Conservation (phyloP, 176 grass and related monocot species). For the Zoysia pacifica region DNA sequence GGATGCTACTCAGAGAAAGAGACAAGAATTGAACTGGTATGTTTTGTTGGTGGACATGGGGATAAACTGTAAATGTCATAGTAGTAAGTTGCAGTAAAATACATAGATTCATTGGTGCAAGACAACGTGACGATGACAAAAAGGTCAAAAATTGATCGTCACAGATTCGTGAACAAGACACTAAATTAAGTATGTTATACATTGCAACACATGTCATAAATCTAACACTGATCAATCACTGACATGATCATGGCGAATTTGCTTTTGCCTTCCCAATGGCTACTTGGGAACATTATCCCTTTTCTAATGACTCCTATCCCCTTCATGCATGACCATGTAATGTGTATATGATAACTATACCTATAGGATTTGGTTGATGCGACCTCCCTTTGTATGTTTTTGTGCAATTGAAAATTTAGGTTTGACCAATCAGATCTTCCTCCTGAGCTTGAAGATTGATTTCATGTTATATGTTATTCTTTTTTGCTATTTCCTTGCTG, state of each 20-base stretch:
- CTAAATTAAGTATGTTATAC: constrained; percentile 4
- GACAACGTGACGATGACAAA: neutral
- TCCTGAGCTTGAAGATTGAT: neutral
- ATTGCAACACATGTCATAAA: neutral
- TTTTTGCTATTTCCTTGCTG: neutral
- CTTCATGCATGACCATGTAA: neutral
- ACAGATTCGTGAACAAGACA: neutral
- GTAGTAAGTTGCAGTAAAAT: neutral
- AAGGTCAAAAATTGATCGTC: neutral
- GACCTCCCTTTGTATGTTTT: constrained; percentile 21
- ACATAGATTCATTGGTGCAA: neutral
- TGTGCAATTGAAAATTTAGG: constrained; percentile 14
- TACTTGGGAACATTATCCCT: neutral
- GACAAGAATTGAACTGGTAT: neutral
- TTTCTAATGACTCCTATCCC: neutral
- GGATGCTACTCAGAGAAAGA: neutral
- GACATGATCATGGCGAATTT: neutral
- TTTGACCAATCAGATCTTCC: neutral
- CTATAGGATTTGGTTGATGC: neutral
- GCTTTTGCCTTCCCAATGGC: neutral
- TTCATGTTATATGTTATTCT: neutral
- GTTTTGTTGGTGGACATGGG: neutral
- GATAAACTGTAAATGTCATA: neutral
- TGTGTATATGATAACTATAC: neutral
- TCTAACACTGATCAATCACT: neutral